A percentile compares a stretch with the other conserved stretches of the same genome.
Conservation (phyloP, 2,329 filamentous ascomycete genomes). For the Venturia pyrina region DNA sequence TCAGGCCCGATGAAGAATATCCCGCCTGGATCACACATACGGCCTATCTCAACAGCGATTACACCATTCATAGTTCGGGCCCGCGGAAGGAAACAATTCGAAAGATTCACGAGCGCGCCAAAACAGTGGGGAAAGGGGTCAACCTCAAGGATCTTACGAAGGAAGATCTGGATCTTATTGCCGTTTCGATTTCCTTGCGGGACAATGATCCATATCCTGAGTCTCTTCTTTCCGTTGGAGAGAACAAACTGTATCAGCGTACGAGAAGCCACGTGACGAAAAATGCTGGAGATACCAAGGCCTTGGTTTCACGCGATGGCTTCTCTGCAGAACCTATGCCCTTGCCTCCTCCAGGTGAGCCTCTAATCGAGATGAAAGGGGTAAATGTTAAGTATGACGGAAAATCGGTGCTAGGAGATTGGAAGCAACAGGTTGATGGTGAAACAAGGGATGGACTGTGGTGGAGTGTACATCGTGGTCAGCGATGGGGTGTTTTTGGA, state of each 20-base stretch:
- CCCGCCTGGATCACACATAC: conserved; percentile 88
- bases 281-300: neutral
- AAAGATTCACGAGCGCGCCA: conserved; percentile 2
- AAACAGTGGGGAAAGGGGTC: neutral
- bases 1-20: conserved; percentile 76
- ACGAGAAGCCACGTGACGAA: neutral
- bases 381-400: conserved; percentile 72
- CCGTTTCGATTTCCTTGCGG: neutral
- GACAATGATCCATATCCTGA: neutral
- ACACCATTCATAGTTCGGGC: conserved; percentile 42
- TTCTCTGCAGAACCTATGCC: neutral
- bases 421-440: conserved; percentile 51
- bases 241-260: neutral
- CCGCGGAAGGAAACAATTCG: neutral
- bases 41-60: conserved; percentile 58
- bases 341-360: conserved; percentile 42
- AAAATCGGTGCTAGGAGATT: conserved; percentile 67
- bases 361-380: conserved; percentile 77
- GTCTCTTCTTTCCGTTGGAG: neutral
- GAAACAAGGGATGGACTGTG: conserved; percentile 52
- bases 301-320: conserved; percentile 3
- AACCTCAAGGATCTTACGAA: neutral
- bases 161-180: neutral
- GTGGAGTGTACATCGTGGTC: conserved; percentile 74
- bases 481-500: conserved; percentile 88